These are phyloP conservation scores for Colletotrichum spinosum DNA, from an alignment of 2,329 filamentous ascomycete genomes.

Conservation along the genomic window DNA sequence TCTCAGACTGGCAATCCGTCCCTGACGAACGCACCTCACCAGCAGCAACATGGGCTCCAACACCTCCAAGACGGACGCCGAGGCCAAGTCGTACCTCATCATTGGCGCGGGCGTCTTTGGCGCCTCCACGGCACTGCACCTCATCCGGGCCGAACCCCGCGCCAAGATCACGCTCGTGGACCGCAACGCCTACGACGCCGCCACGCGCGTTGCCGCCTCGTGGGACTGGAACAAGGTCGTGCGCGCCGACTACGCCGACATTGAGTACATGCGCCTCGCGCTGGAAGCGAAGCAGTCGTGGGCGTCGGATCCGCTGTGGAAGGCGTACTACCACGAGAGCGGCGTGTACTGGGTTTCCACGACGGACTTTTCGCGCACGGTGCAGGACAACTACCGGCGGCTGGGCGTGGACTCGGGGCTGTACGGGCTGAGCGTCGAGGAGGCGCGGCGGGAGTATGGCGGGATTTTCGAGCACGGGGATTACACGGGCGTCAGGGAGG, in stretches of 20 bases:
- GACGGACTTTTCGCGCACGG: slow-evolving; percentile 45
- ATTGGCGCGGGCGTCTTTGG: slow-evolving; percentile 64
- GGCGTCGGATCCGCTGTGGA: slow-evolving; percentile 44
- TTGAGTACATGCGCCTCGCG: slow-evolving; percentile 45
- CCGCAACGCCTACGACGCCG: slow-evolving; percentile 40
- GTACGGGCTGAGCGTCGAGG: slow-evolving; percentile 56
- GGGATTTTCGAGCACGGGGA: slow-evolving; percentile 65
- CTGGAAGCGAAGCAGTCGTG: slow-evolving; percentile 46
- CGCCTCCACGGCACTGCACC: slow-evolving; percentile 61
- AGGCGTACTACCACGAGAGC: slow-evolving; percentile 45
- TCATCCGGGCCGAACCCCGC: slow-evolving; percentile 44
- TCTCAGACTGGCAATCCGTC: background rate
- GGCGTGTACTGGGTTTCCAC: slow-evolving; percentile 55
- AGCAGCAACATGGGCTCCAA: background rate
- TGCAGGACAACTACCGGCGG: slow-evolving; percentile 47
- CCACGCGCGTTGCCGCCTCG: slow-evolving; percentile 42
- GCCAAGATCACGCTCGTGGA: slow-evolving; percentile 42
- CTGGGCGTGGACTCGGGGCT: slow-evolving; percentile 46
- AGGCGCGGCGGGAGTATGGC: slow-evolving; percentile 60
- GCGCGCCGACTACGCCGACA: slow-evolving; percentile 49
- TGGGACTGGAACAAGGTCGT: slow-evolving; percentile 53
- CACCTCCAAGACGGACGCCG: background rate
- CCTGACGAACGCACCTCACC: background rate
- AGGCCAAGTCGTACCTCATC: slow-evolving; percentile 49
- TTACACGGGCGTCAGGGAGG: slow-evolving; percentile 63